Base-by-base conservation (phyloP, 495 filamentous ascomycete genomes). In the Hypoxylon lienhwacheense region DNA sequence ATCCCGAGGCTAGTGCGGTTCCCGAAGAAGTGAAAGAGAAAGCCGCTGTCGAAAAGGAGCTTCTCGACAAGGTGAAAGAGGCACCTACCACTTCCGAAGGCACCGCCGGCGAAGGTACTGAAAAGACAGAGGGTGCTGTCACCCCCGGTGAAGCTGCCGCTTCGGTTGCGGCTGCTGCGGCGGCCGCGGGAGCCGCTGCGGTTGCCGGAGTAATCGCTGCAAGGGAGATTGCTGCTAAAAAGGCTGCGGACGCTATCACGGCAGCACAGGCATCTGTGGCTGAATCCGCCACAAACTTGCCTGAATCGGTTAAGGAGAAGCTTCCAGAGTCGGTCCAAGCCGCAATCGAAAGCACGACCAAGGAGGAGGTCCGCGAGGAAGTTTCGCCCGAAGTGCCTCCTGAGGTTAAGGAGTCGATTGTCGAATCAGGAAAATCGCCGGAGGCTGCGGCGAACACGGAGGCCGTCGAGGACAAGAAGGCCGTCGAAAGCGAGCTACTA, bases 401-500 rank as follows among this genome's bases (percentile, higher is more conserved):
- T 5, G 75, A 84, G 45, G 89, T 92, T 26, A 87, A 87, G 73
- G 79, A 89, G 39, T 91, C 87, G 2, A 74, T 90, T 21, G 65
- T 75, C 31, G 78, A 84, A 57, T 81, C 89, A 11, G 77, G 84
- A 36, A 59, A 73, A 47, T 73, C 73, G 35, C 85, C 88, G 21
- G 89, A 95, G 69, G 89, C 88, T 12, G 81, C 86, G 16, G 82
- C 79, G 19, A 83, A 83, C 67, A 71, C 79, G 11, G 77, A 78
- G 32, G 82, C 81, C 3, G 87, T 93, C 6, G 79, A 81, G 47
- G 87, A 91, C 66, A 95, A 95, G 81, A 83, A 81, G 66, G 83
- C 79, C 12, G 74, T 89, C 24, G 90, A 92, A 71, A 61, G 80
- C 15, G 84, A 91, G 69, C 71, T 90, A 1, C 71, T 83, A 39